phyloP scores from a whole-genome alignment of 768 basidiomycete species.

The Suillus lakei region DNA sequence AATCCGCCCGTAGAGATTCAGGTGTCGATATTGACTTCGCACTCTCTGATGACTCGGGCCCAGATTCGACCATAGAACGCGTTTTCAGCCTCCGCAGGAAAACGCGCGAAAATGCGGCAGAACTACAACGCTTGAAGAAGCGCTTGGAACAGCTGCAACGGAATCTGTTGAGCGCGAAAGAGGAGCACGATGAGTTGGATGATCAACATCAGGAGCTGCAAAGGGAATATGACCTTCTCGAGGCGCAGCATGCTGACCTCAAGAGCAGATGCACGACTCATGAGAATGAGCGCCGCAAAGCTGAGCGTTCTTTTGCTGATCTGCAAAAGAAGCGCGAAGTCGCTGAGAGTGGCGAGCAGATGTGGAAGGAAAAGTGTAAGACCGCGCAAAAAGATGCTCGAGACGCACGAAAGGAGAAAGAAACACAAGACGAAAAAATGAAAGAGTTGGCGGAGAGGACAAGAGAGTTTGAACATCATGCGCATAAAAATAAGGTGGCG shows the following conservation, averaged over 20 bases:
- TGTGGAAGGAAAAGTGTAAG: background rate
- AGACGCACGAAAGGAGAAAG: background rate
- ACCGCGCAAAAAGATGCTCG: background rate
- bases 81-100: constrained; percentile 11
- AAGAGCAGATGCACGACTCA: background rate
- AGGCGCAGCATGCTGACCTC: constrained; percentile 17
- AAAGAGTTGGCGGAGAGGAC: constrained; percentile 19
- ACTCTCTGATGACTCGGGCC: constrained; percentile 2
- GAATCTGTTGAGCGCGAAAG: background rate
- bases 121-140: constrained; percentile 3
- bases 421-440: background rate
- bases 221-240: constrained; percentile 19
- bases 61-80: background rate
- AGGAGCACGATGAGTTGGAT: background rate
- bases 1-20: background rate
- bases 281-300: background rate
- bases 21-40: constrained; percentile 7
- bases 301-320: background rate
- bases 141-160: background rate
- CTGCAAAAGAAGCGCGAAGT: background rate
- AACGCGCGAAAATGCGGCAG: constrained; percentile 1
- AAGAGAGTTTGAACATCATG: constrained; percentile 26
- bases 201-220: constrained; percentile 15
- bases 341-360: background rate
- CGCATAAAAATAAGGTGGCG: constrained; percentile 25